Base-by-base conservation (phyloP, 1,139 yeast genomes). In the Diutina ranongensis region DNA sequence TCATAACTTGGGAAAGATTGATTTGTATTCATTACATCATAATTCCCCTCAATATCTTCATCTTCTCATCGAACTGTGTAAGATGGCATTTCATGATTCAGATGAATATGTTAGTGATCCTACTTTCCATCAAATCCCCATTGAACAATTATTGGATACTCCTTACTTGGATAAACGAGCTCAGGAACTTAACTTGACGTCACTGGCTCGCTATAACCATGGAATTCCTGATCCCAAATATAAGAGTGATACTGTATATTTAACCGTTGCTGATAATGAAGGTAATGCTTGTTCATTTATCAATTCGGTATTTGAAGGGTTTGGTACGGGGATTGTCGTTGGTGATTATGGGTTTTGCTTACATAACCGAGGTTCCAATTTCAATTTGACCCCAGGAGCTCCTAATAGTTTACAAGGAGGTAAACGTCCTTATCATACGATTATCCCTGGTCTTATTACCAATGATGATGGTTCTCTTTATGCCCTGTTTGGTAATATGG, bases 201-300 rank as follows among this genome's bases (percentile, higher is more conserved):
- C 80, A 2, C 31, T 25, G 32, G 32, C 19, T 16, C 16, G n/a
- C 13, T 38, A 25, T n/a, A 7, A 9, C 15, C 20, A n/a, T 38
- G 42, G 42, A 5, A 72, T 81, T 20, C 84, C 92, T 13, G 76
- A 80, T 52, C 77, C 81, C 2, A 68, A 72, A 52, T 74, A 75
- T 59, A 73, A 74, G 54, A 80, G 88, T 0, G 94, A 85, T 55
- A 85, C 95, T 0, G 86, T 83, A 2, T 85, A 85, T 56, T 77
- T 83, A 54, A 70, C 87, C 0, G 86, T 74, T 1, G 65, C 83
- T 1, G 95, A 85, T 57, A 56, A 67, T 4, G 76, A 79, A 41
- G 94, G 95, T 2, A 83, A 84, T 55, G 92, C 89, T 7, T 83
- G 89, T 53, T 83, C 92, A 2, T 84, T 84, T 55, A 84, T 85